Conservation (phyloP, 176 grass and related monocot genomes). For the Carex cristatella region DNA sequence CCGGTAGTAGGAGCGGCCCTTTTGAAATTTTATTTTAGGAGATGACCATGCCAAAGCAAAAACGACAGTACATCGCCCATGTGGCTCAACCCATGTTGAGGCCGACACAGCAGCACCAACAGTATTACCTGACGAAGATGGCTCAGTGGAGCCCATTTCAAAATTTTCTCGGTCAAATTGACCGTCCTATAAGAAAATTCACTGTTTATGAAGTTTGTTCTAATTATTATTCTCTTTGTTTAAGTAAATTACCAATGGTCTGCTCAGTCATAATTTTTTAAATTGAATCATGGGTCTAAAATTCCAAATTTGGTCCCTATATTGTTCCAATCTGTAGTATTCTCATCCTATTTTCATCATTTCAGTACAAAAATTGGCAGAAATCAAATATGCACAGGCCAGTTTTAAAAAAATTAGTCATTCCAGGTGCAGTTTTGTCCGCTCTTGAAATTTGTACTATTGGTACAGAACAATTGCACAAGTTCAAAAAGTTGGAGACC, state of each 20-base stretch:
- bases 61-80: slow-evolving; percentile 75
- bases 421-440: not conserved
- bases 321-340: not conserved
- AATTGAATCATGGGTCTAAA: not conserved
- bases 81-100: slow-evolving; percentile 91
- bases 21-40: slow-evolving; percentile 87
- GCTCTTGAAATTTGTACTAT: not conserved
- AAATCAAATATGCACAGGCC: not conserved
- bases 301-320: not conserved
- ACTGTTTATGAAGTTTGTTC: not conserved
- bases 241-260: not conserved
- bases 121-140: slow-evolving; percentile 61
- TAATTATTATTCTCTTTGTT: not conserved
- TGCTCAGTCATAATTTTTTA: not conserved
- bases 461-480: not conserved
- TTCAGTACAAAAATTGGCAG: not conserved
- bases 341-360: not conserved
- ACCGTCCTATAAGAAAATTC: slow-evolving; percentile 44
- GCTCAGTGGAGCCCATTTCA: slow-evolving; percentile 48
- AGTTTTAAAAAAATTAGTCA: not conserved
- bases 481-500: not conserved
- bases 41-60: slow-evolving; percentile 88
- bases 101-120: slow-evolving; percentile 90
- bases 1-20: slow-evolving; percentile 76
- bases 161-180: slow-evolving; percentile 83